A percentile compares a stretch with the other conserved stretches of the same genome.
phyloP scores from a whole-genome alignment of 164 flowering plant genomes.

The Vitis riparia region DNA sequence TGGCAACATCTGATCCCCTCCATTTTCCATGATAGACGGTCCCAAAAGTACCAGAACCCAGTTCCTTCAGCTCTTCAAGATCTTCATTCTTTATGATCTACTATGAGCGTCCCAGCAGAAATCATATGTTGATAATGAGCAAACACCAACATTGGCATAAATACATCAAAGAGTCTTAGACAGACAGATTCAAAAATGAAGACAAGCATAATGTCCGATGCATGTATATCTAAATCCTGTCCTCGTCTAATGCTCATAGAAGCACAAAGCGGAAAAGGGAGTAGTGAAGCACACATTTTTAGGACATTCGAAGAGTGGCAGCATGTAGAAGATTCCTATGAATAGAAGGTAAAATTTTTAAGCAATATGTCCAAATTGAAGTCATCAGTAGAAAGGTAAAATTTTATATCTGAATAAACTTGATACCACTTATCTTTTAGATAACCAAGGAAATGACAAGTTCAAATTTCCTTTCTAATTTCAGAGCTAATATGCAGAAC shows the following conservation, averaged over 20 bases:
- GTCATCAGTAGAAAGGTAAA: too few relatives aligned
- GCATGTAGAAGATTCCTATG: background rate
- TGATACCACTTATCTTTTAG: too few relatives aligned
- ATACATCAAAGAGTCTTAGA: background rate
- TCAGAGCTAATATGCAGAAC: too few relatives aligned
- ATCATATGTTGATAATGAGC: background rate
- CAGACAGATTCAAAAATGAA: too few relatives aligned
- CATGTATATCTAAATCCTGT: too few relatives aligned
- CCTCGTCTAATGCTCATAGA: background rate
- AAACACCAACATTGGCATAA: background rate
- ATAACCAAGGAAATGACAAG: too few relatives aligned
- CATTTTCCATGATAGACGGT: slow-evolving; percentile 98
- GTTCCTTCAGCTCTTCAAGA: slow-evolving; percentile 87
- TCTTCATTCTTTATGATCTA: slow-evolving; percentile 85
- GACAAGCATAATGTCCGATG: too few relatives aligned
- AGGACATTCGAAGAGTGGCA: background rate
- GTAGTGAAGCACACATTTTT: background rate
- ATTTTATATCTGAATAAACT: too few relatives aligned
- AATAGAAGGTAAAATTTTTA: too few relatives aligned
- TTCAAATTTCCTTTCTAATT: too few relatives aligned
- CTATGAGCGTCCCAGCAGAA: background rate
- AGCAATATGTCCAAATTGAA: too few relatives aligned
- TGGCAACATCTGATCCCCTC: slow-evolving; percentile 96
- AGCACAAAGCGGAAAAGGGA: background rate
- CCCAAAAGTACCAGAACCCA: slow-evolving; percentile 96